phyloP scores from a whole-genome alignment of 208 protist species.

The Acanthamoeba royreba region DNA sequence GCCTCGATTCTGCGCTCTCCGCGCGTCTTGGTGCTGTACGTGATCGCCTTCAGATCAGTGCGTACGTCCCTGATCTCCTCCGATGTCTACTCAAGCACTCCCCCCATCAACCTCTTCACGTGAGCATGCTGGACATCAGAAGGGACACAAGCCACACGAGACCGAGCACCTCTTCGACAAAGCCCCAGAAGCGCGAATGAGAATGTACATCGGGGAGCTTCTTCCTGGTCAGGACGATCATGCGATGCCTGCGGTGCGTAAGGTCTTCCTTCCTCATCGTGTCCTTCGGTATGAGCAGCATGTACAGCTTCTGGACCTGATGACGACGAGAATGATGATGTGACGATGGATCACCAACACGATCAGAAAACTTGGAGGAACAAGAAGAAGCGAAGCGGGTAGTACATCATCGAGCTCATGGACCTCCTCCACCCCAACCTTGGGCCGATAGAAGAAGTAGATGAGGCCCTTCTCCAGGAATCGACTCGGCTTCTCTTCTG shows the following conservation, averaged over 20 bases:
- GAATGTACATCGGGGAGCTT: background rate
- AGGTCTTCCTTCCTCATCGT: background rate
- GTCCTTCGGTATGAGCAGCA: background rate
- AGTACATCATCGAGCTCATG: background rate
- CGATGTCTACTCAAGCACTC: background rate
- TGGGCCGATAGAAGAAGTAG: slow-evolving; percentile 5
- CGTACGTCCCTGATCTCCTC: background rate
- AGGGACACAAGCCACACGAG: background rate
- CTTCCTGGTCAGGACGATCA: background rate
- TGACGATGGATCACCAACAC: background rate
- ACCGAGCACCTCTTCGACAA: background rate
- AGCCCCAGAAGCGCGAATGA: background rate
- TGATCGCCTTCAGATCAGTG: background rate
- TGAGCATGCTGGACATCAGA: background rate
- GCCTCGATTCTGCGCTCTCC: background rate
- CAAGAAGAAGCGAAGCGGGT: background rate
- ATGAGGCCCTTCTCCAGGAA: background rate
- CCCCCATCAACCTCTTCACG: background rate
- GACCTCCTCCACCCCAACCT: background rate
- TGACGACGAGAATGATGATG: background rate
- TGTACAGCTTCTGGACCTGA: background rate
- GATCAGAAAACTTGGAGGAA: background rate
- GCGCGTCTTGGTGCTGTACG: background rate
- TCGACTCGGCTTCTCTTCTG: background rate
- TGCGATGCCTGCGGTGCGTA: background rate